These are phyloP conservation scores for Citrullus mucosospermus DNA, from an alignment of 306 rosid species.

Conservation along the genomic window DNA sequence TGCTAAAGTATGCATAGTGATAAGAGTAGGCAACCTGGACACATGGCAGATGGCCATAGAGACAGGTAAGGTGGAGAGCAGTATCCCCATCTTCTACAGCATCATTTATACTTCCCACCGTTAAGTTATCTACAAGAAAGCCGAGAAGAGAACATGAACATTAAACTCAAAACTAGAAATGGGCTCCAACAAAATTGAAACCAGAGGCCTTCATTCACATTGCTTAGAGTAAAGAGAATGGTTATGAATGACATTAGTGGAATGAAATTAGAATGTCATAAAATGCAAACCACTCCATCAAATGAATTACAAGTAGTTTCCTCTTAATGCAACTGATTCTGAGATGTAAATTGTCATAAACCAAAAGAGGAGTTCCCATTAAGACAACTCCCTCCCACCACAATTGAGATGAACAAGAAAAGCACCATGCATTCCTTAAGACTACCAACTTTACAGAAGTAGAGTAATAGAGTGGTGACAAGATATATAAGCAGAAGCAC, in stretches of 20 bases:
- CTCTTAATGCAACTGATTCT: background rate
- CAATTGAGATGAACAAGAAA: background rate
- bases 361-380: background rate
- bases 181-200: background rate
- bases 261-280: background rate
- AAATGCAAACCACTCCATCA: background rate
- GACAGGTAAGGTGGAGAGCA: conserved; percentile 77
- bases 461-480: background rate
- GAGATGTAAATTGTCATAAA: background rate
- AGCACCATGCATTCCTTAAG: background rate
- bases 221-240: background rate
- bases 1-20: background rate
- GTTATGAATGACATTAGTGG: background rate
- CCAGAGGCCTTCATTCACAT: background rate
- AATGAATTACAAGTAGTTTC: background rate
- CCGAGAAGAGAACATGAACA: background rate
- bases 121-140: conserved; percentile 38
- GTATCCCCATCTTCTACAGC: conserved; percentile 94
- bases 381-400: background rate
- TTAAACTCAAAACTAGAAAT: background rate
- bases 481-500: background rate
- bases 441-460: background rate
- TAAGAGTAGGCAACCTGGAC: conserved; percentile 40
- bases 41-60: conserved; percentile 66
- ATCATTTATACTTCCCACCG: conserved; percentile 63